Percentiles rank a stretch among this genome's conserved stretches.
Evolutionary conservation across 768 basidiomycete species (phyloP).

Genomic region (Mycena rosella): DNA sequence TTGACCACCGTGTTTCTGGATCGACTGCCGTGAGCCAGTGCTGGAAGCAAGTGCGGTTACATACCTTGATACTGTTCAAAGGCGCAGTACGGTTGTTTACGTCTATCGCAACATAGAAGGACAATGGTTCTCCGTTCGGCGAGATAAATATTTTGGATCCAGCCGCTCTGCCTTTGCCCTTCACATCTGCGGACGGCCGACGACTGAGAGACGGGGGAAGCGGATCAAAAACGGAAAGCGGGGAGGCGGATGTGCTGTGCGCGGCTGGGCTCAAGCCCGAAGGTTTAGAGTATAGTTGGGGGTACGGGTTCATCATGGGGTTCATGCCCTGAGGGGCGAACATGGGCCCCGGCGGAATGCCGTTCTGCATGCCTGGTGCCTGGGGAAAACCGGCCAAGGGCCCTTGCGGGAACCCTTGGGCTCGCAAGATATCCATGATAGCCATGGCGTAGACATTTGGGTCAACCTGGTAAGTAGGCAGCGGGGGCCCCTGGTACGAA

Average conservation of each 20-base stretch:
- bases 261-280: conserved; percentile 20
- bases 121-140: conserved; percentile 56
- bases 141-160: conserved; percentile 61
- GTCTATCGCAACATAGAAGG: conserved; percentile 80
- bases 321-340: not conserved
- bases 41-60: conserved; percentile 22
- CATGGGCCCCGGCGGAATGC: not conserved
- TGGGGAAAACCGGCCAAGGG: not conserved
- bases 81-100: conserved; percentile 61
- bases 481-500: no score
- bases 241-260: conserved; percentile 2
- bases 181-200: conserved; percentile 15
- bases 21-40: conserved; percentile 3
- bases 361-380: conserved; percentile 5
- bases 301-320: not conserved
- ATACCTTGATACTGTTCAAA: conserved; percentile 72
- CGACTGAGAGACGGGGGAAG: conserved; percentile 13
- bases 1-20: conserved; percentile 75
- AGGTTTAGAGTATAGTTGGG: conserved; percentile 13
- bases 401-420: not conserved
- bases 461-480: not conserved
- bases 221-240: conserved; percentile 5
- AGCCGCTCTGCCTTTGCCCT: conserved; percentile 36
- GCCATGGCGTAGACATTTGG: conserved; percentile 6
- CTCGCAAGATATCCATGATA: conserved; percentile 9